phyloP scores from a whole-genome alignment of 2,329 filamentous ascomycete genomes.

The Alternaria conjuncta region DNA sequence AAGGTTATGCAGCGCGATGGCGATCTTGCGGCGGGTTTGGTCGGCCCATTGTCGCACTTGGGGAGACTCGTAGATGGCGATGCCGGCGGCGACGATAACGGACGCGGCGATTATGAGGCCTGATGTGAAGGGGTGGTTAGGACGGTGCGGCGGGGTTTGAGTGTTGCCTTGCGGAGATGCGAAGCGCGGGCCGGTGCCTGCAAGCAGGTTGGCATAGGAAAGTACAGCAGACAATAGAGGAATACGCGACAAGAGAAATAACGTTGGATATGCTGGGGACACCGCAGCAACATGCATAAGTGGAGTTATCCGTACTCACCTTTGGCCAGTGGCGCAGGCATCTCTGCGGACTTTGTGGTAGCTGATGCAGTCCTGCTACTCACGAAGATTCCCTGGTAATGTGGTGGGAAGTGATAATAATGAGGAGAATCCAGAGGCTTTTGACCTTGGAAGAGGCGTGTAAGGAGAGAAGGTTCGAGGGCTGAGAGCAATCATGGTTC shows the following conservation, averaged over 20 bases:
- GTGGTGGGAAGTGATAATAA: not conserved
- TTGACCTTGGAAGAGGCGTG: not conserved
- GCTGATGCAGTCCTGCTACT: not conserved
- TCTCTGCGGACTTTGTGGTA: constrained; percentile 12
- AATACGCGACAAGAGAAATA: not conserved
- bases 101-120: constrained; percentile 68
- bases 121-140: constrained; percentile 48
- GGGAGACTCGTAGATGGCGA: constrained; percentile 69
- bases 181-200: constrained; percentile 34
- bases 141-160: constrained; percentile 19
- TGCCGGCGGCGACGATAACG: constrained; percentile 66
- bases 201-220: constrained; percentile 41
- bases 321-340: constrained; percentile 52
- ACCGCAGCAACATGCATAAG: constrained; percentile 33
- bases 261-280: constrained; percentile 11
- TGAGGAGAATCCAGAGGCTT: not conserved
- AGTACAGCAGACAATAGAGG: not conserved
- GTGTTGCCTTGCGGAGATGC: constrained; percentile 12
- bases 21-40: constrained; percentile 66
- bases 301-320: constrained; percentile 37
- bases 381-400: not conserved
- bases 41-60: constrained; percentile 69
- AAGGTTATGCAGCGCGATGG: constrained; percentile 63
- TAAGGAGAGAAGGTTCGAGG: constrained; percentile 4
- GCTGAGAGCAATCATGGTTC: not conserved